A percentile compares a stretch with the other conserved stretches of the same genome.
phyloP scores from a whole-genome alignment of 148 eudicot genomes.

The Dianthus caryophyllus region DNA sequence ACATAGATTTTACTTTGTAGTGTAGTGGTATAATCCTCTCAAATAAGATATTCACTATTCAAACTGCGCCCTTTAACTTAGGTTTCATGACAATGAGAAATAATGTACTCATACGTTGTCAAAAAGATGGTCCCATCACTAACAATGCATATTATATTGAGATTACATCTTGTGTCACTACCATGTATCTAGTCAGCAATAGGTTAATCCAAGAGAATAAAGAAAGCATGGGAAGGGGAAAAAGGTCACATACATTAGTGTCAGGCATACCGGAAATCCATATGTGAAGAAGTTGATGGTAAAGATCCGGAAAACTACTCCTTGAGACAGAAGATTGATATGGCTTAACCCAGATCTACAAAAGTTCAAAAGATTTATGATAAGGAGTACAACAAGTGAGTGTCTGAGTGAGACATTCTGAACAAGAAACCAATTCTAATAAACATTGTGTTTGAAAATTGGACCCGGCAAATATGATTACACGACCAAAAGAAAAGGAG shows the following conservation, averaged over 20 bases:
- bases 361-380: constrained; percentile 9
- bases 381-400: too few species aligned
- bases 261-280: constrained; percentile 74
- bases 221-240: constrained; percentile 1
- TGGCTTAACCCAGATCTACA: constrained; percentile 80
- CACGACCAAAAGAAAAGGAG: too few species aligned
- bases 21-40: neutral
- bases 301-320: constrained; percentile 68
- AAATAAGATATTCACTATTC: neutral
- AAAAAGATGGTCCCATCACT: neutral
- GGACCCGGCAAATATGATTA: too few species aligned
- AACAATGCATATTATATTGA: neutral
- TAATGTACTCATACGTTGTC: neutral
- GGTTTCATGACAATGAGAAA: neutral
- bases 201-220: neutral
- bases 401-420: too few species aligned
- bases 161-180: neutral
- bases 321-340: constrained; percentile 59
- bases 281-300: constrained; percentile 95
- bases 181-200: neutral
- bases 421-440: too few species aligned
- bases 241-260: constrained; percentile 16
- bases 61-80: neutral
- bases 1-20: too few species aligned
- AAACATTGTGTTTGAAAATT: too few species aligned